Conservation (phyloP, 2,329 filamentous ascomycete species). For the Calonectria montana region DNA sequence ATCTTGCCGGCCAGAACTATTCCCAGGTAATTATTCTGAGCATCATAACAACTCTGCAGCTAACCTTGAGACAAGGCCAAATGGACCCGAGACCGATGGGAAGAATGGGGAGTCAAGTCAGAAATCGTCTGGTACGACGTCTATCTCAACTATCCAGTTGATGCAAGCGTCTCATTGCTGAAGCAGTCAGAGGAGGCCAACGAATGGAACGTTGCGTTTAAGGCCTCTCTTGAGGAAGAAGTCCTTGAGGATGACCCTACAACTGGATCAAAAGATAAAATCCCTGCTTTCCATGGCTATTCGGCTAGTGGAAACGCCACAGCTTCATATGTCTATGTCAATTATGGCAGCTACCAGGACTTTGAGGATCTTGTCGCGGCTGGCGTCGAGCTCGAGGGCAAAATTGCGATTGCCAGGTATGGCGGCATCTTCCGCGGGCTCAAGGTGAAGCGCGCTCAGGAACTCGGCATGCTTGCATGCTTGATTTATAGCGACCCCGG, state of each 20-base stretch:
- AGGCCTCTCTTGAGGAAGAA: constrained; percentile 86
- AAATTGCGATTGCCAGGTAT: constrained; percentile 89
- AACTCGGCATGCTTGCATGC: constrained; percentile 87
- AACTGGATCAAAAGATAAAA: constrained; percentile 74
- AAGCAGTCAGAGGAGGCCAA: constrained; percentile 52
- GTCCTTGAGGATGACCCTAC: constrained; percentile 86
- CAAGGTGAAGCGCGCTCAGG: constrained; percentile 92
- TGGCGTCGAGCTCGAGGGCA: constrained; percentile 81
- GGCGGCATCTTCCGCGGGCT: constrained; percentile 88
- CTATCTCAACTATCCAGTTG: constrained; percentile 82
- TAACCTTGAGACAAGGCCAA: constrained; percentile 60
- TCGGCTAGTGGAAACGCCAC: constrained; percentile 94
- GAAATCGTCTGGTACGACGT: constrained; percentile 78
- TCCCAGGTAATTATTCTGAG: constrained; percentile 64
- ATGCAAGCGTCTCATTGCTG: constrained; percentile 76
- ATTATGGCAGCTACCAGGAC: constrained; percentile 89
- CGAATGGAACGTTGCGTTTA: constrained; percentile 74
- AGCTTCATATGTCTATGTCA: constrained; percentile 86
- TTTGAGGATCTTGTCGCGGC: constrained; percentile 83
- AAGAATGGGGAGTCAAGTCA: constrained; percentile 75
- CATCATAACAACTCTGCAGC: not conserved
- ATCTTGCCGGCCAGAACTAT: constrained; percentile 81
- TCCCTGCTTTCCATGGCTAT: constrained; percentile 96
- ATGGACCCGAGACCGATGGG: constrained; percentile 81
- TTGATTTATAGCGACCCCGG: constrained; percentile 91